Base-by-base conservation (phyloP, 2,329 filamentous ascomycete genomes). In the Leptosphaerulina australis region DNA sequence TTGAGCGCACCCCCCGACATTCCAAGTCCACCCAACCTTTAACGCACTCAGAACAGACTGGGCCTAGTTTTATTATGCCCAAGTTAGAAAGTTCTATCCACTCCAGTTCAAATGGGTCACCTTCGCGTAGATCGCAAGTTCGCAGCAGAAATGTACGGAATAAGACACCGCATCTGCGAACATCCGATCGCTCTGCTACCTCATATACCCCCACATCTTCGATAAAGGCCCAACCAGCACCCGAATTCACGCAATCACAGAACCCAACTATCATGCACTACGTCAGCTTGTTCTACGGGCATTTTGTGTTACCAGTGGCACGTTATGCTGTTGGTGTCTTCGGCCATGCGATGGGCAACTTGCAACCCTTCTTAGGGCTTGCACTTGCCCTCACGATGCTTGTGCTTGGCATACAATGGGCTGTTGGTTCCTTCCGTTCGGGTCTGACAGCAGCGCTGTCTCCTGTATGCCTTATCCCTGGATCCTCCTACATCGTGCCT, bases 401-500 rank as follows among this genome's bases (percentile, higher is more conserved):
- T 17, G 87, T 87, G 63, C 70, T 89, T 10, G 76, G 83, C 26
- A 76, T 84, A 21, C 84, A 84, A 38, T 76, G 81, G 15, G 59
- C 58, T 4, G 56, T 83, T 38, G 81, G 86, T 29, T 73, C 88
- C 17, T 76, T 81, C 2, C 80, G 83, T 35, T 87, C 85, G 64
- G 80, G 87, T 64, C 69, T 88, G 22, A 85, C 83, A 12, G 78
- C 78, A 37, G 87, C 84, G 2, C 70, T 92, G 2, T 84, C 86
- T 1, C 88, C 88, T 0, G 59, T 92, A 15, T 92, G 89, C 64
- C 80, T 82, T 15, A 74, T 93, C 2, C 89, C 89, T 0, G 87
- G 87, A 24, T 79, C 76, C 2, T 82, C 83, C 1, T 74, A 82
- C 24, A 67, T 91, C 4, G 74, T 91, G 1, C 81, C 87, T 0